phyloP scores from a whole-genome alignment of 2,329 filamentous ascomycete genomes.

The Paraphoma sp. region DNA sequence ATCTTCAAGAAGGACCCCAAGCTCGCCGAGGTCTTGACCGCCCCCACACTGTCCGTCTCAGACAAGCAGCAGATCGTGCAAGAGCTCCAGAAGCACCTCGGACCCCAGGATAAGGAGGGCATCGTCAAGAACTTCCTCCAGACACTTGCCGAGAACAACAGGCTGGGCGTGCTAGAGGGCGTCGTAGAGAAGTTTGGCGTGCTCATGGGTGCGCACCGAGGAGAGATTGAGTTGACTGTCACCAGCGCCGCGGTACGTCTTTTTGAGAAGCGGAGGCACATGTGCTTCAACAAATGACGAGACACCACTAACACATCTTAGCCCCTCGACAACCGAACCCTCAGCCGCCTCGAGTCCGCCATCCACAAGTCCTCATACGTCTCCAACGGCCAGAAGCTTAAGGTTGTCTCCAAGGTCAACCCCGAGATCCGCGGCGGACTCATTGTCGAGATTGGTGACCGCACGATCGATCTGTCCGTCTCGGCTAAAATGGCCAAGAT shows the following conservation, averaged over 20 bases:
- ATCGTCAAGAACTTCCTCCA: slow-evolving; percentile 93
- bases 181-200: slow-evolving; percentile 86
- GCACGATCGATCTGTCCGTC: slow-evolving; percentile 97
- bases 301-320: slow-evolving; percentile 47
- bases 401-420: slow-evolving; percentile 95
- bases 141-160: slow-evolving; percentile 95
- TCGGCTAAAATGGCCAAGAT: slow-evolving; percentile 94
- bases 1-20: slow-evolving; percentile 84
- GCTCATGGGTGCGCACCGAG: slow-evolving; percentile 86
- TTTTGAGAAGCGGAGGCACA: not conserved
- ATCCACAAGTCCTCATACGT: slow-evolving; percentile 89
- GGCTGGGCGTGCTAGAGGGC: slow-evolving; percentile 79
- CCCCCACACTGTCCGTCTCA: slow-evolving; percentile 76
- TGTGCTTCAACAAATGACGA: no score
- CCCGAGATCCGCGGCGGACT: slow-evolving; percentile 92
- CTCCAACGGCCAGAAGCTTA: slow-evolving; percentile 94
- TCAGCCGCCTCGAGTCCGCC: slow-evolving; percentile 84
- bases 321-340: slow-evolving; percentile 86
- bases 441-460: slow-evolving; percentile 94
- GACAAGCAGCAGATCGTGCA: slow-evolving; percentile 88
- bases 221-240: slow-evolving; percentile 92
- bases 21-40: slow-evolving; percentile 75
- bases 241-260: slow-evolving; percentile 83
- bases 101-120: slow-evolving; percentile 71
- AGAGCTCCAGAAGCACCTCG: slow-evolving; percentile 86